Evolutionary conservation across 345 rosid species (phyloP).

Genomic region (Bretschneidera sinensis): DNA sequence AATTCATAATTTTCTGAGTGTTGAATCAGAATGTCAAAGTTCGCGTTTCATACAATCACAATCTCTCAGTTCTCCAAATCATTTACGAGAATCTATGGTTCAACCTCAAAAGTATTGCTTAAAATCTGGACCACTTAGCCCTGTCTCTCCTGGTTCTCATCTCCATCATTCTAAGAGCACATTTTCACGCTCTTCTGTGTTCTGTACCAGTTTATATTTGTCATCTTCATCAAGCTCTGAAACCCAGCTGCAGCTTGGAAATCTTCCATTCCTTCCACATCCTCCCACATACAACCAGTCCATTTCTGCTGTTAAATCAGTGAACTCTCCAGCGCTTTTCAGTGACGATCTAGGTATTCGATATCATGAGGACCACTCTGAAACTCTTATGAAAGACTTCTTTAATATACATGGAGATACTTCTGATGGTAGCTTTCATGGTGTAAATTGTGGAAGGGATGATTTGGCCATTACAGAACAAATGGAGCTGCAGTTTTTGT

Average conservation of each 20-base stretch:
- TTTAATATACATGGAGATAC: constrained; percentile 46
- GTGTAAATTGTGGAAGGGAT: constrained; percentile 37
- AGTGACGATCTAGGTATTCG: constrained; percentile 43
- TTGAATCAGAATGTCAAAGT: constrained; percentile 30
- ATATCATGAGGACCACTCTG: constrained; percentile 42
- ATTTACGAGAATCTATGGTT: constrained; percentile 12
- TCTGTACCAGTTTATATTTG: constrained; percentile 69
- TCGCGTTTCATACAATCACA: constrained; percentile 31
- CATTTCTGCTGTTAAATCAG: constrained; percentile 46
- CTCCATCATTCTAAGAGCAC: constrained; percentile 30
- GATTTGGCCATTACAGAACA: constrained; percentile 48
- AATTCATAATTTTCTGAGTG: constrained; percentile 23
- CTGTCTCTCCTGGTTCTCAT: constrained; percentile 37
- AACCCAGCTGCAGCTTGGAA: constrained; percentile 49
- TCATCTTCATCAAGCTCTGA: constrained; percentile 79
- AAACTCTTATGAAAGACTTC: constrained; percentile 45
- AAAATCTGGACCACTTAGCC: constrained; percentile 33
- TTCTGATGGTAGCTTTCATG: constrained; percentile 52
- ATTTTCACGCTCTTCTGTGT: constrained; percentile 67
- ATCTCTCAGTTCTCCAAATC: constrained; percentile 23
- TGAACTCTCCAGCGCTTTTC: constrained; percentile 47
- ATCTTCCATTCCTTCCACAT: constrained; percentile 81
- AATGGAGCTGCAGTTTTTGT: constrained; percentile 72
- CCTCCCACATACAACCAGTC: constrained; percentile 49
- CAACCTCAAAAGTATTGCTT: constrained; percentile 19